These are phyloP conservation scores for Pseudogymnoascus sp. DNA, from an alignment of 2,329 filamentous ascomycete genomes.

Conservation along the genomic window DNA sequence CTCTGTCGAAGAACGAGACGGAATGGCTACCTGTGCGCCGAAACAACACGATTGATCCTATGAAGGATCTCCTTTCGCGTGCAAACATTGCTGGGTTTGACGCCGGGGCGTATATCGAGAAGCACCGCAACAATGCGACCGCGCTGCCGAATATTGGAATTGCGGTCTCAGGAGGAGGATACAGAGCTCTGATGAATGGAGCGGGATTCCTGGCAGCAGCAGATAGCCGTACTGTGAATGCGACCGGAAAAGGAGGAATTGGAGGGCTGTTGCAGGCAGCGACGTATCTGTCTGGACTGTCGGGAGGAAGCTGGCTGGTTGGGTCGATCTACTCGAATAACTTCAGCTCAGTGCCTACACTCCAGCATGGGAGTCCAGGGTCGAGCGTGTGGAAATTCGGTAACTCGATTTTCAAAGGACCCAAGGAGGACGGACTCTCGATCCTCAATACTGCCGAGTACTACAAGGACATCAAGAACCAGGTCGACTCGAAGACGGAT, in stretches of 20 bases:
- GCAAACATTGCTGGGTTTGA: slow-evolving; percentile 74
- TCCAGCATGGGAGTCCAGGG: slow-evolving; percentile 41
- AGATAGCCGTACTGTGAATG: slow-evolving; percentile 61
- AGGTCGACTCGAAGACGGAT: slow-evolving; percentile 53
- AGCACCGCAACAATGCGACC: slow-evolving; percentile 46
- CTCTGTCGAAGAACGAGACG: slow-evolving; percentile 61
- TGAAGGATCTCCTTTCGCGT: slow-evolving; percentile 64
- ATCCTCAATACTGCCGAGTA: slow-evolving; percentile 53
- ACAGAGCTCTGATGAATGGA: slow-evolving; percentile 77
- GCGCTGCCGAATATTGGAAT: slow-evolving; percentile 64
- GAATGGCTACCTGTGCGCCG: slow-evolving; percentile 68
- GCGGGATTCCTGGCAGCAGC: slow-evolving; percentile 74
- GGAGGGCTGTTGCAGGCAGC: slow-evolving; percentile 74
- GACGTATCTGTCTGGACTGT: slow-evolving; percentile 75
- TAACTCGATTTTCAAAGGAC: slow-evolving; percentile 55
- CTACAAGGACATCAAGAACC: slow-evolving; percentile 50
- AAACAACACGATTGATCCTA: slow-evolving; percentile 65
- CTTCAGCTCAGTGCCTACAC: slow-evolving; percentile 59
- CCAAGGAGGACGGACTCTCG: slow-evolving; percentile 42
- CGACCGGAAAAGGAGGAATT: slow-evolving; percentile 58
- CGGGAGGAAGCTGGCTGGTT: slow-evolving; percentile 77
- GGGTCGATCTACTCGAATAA: slow-evolving; percentile 75
- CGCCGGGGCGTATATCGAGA: slow-evolving; percentile 63
- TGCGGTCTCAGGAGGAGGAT: slow-evolving; percentile 77
- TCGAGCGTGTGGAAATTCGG: slow-evolving; percentile 54